Evolutionary conservation across 2,329 filamentous ascomycete species (phyloP), one percentile per base, ranked within the genome.

Genomic region (Stenocarpella maydis): DNA sequence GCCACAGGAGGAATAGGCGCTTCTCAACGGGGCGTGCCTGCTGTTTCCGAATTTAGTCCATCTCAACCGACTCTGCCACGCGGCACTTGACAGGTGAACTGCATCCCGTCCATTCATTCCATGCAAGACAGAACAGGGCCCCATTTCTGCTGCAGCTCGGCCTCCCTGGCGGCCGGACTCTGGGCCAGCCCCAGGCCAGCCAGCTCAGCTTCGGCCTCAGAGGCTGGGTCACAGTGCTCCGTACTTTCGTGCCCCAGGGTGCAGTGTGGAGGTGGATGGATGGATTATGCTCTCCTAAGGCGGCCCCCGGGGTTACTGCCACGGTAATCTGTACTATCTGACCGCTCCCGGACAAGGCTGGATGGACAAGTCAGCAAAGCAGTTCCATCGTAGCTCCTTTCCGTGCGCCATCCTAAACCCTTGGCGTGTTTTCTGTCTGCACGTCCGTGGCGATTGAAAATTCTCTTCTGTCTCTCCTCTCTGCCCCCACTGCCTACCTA

Each of bases 11-110:
- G 54, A 67, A 50, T 52, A 67, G 45, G 52, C 28, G 37, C 39
- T 37, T 26, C 26, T 19, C 34, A 54, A 34, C 31, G 9, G 63
- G 43, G n/a, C 43, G 26, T 52, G 31, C 43, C 49, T 58, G 50
- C 55, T 68, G 69, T 69, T 71, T 63, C 69, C 67, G 60, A 65
- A 69, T 67, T 58, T 71, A n/a, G n/a, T n/a, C n/a, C n/a, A 71
- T 71, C 61, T 39, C 61, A 63, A 52, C 50, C 31, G 8, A 37
- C 34, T 10, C 39, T 43, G 67, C 41, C 61, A 58, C 41, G 47
- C n/a, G n/a, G n/a, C n/a, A 34, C 31, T 34, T 4, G 31, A 34
- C 31, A 34, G 31, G 31, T 34, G 4, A 4, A 34, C 31, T 34
- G 31, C 31, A 9, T 34, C 31, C 31, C 31, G 31, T 34, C 31